Conservation (phyloP, 345 rosid genomes). For the Cardamine resedifolia region DNA sequence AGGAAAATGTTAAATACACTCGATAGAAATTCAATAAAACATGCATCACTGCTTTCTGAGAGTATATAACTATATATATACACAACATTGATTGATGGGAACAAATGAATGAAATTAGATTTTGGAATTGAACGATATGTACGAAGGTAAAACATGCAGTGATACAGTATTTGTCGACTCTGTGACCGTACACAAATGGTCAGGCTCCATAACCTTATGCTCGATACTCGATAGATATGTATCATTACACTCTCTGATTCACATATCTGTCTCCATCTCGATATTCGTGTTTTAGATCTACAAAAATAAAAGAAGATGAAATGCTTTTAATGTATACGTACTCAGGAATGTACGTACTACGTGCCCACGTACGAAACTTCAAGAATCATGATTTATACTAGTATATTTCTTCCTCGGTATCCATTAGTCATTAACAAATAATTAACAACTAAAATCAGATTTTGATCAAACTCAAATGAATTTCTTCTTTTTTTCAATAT, state of each 20-base stretch:
- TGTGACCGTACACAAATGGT: conserved; percentile 33
- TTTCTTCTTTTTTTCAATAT: background rate
- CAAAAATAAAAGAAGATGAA: background rate
- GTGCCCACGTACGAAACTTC: conserved; percentile 34
- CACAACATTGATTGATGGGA: conserved; percentile 24
- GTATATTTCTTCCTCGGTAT: conserved; percentile 1
- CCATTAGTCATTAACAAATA: background rate
- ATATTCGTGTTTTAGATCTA: conserved; percentile 35
- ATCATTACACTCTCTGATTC: conserved; percentile 29
- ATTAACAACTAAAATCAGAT: background rate
- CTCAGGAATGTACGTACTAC: conserved; percentile 22
- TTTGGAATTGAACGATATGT: conserved; percentile 30
- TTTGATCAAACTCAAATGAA: background rate
- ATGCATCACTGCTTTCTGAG: background rate
- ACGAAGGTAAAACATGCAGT: conserved; percentile 22
- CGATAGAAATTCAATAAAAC: background rate
- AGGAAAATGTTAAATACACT: background rate
- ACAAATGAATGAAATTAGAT: conserved; percentile 9
- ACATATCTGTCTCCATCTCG: conserved; percentile 35
- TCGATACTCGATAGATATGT: conserved; percentile 26
- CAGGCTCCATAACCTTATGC: conserved; percentile 39
- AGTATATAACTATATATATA: background rate
- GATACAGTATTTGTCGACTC: conserved; percentile 29
- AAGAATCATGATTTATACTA: too few species aligned
- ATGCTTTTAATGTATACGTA: conserved; percentile 33